Evolutionary conservation across 2,329 filamentous ascomycete genomes (phyloP), one percentile per base, ranked within the genome.

Genomic region (Diaporthe sp.): DNA sequence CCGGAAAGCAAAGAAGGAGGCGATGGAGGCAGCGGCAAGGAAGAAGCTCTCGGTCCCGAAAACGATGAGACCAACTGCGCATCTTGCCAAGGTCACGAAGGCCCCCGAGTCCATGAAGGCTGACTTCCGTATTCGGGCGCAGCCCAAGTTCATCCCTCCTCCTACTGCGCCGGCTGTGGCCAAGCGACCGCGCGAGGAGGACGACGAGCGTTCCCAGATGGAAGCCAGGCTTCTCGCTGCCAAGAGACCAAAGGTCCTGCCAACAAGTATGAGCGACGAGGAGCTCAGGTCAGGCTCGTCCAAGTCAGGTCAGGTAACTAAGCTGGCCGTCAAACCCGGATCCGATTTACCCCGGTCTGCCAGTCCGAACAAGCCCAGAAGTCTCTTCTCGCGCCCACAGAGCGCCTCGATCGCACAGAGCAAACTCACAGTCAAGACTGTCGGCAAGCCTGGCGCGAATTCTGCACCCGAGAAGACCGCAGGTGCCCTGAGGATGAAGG

Each of bases 61-160:
- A n/a, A 25, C 55, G 2, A 19, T 65, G 71, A 25, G 51, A 25
- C 58, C 49, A 31, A 51, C 46, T 34, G 31, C 34, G 6, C 31
- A 65, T 55, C 49, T 73, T 34, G 71, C 61, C 9, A 84, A 86
- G 78, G 85, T 92, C 58, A 82, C 75, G 28, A 85, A 83, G 61
- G 89, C 91, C 0, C 91, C 91, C 9, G 79, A 83, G 1, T 86
- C 85, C 69, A 90, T 92, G 89, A 79, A 90, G 8, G 85, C 88
- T 67, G 89, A 91, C 69, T 85, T 88, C 65, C 85, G 87, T 39
- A 87, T 87, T 61, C 85, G 86, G 17, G 79, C 80, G 13, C 83
- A 86, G 72, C 76, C 85, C 73, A 81, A 87, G 65, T 85, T 85
- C 69, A 77, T 75, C 62, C 78, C 61, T 53, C 53, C 46, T 53